A percentile compares a stretch with the other conserved stretches of the same genome.
phyloP scores from a whole-genome alignment of 2,329 filamentous ascomycete species.

The Chlorencoelia australis region DNA sequence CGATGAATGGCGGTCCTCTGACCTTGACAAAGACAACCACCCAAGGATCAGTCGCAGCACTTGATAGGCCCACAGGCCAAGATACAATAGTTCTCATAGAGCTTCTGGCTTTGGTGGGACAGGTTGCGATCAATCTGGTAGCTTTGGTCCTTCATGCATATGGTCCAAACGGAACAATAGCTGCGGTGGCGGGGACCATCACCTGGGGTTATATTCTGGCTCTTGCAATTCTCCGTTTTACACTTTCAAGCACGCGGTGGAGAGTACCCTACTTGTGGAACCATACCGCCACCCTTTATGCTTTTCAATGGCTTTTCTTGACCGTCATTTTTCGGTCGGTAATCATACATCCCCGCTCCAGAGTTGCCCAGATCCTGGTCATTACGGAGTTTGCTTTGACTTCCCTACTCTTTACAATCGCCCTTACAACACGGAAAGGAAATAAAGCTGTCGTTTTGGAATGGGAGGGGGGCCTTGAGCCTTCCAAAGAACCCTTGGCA shows the following conservation, averaged over 20 bases:
- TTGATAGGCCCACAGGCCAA: constrained; percentile 69
- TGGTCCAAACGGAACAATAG: constrained; percentile 45
- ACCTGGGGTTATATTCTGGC: constrained; percentile 75
- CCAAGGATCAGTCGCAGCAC: constrained; percentile 55
- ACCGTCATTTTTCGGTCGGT: constrained; percentile 75
- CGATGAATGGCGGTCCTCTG: constrained; percentile 47
- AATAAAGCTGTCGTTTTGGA: constrained; percentile 84
- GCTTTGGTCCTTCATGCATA: constrained; percentile 52
- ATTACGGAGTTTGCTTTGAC: constrained; percentile 67
- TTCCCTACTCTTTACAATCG: constrained; percentile 64
- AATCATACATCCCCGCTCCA: constrained; percentile 64
- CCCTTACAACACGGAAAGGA: constrained; percentile 76
- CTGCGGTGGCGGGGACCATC: constrained; percentile 55
- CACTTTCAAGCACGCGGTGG: constrained; percentile 53
- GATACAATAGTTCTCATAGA: constrained; percentile 62
- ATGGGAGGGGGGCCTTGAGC: constrained; percentile 80
- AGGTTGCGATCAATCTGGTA: constrained; percentile 59
- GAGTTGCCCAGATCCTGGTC: constrained; percentile 50
- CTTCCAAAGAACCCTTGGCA: constrained; percentile 76
- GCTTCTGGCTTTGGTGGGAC: constrained; percentile 60
- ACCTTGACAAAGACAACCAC: constrained; percentile 50
- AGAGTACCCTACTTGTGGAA: constrained; percentile 73
- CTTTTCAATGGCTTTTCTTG: constrained; percentile 68
- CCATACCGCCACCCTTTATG: constrained; percentile 81
- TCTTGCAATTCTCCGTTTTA: constrained; percentile 64